These are phyloP conservation scores for Paramecium caudatum DNA, from an alignment of 73 alveolate genomes.

Conservation along the genomic window DNA sequence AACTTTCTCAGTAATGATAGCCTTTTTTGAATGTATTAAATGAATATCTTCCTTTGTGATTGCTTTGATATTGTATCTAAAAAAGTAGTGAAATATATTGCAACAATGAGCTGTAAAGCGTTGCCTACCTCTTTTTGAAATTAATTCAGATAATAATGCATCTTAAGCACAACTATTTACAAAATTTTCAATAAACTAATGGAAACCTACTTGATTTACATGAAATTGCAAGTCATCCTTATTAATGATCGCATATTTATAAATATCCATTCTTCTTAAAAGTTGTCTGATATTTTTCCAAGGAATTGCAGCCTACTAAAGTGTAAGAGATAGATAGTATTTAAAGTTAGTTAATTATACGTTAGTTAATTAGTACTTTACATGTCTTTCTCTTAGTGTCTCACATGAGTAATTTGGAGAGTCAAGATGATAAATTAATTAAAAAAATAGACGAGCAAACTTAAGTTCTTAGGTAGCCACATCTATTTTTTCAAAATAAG, in stretches of 20 bases:
- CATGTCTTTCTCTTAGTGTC: slow-evolving; percentile 56
- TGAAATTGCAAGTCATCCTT: background rate
- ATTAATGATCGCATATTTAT: slow-evolving; percentile 40
- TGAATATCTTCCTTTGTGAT: slow-evolving; percentile 16
- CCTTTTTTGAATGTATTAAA: slow-evolving; percentile 29
- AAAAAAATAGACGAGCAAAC: slow-evolving; percentile 44
- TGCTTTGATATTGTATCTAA: slow-evolving; percentile 42
- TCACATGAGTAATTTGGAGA: slow-evolving; percentile 60
- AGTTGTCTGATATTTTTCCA: background rate
- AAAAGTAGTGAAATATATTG: slow-evolving; percentile 16
- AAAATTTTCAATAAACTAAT: slow-evolving; percentile 24
- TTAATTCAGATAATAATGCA: slow-evolving; percentile 19
- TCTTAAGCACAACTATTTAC: slow-evolving; percentile 39
- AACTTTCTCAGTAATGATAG: slow-evolving; percentile 1
- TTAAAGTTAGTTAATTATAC: slow-evolving; percentile 31
- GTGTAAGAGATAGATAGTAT: slow-evolving; percentile 20
- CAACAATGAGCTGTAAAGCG: slow-evolving; percentile 6
- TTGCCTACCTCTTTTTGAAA: background rate
- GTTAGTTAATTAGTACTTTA: background rate
- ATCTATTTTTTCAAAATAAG: slow-evolving; percentile 1
- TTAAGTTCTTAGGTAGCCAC: background rate
- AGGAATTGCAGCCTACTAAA: background rate
- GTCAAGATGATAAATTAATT: slow-evolving; percentile 59
- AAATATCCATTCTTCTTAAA: slow-evolving; percentile 63
- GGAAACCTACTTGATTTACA: slow-evolving; percentile 4